A percentile compares a stretch with the other conserved stretches of the same genome.
These are phyloP conservation scores for Cryphonectria nitschkei DNA, from an alignment of 2,329 filamentous ascomycete genomes.

Conservation along the genomic window DNA sequence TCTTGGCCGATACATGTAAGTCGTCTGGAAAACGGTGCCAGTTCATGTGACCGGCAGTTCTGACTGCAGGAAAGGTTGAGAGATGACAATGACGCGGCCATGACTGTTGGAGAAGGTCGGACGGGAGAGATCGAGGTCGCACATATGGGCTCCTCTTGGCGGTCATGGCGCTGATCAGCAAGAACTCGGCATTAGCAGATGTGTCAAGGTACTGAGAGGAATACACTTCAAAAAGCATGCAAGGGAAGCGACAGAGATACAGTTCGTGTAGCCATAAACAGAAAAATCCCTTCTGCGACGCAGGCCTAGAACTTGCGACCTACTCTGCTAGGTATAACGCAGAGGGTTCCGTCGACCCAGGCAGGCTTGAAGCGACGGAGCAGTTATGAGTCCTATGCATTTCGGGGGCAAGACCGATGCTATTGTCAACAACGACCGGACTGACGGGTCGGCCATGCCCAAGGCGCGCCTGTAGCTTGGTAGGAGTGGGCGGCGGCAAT, in stretches of 20 bases:
- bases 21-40: background rate
- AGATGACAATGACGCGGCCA: background rate
- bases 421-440: background rate
- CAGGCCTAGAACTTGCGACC: background rate
- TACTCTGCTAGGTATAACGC: background rate
- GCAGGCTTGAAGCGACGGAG: background rate
- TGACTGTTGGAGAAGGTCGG: background rate
- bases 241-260: too few relatives aligned
- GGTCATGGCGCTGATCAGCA: background rate
- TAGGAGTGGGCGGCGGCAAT: background rate
- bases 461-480: background rate
- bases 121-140: background rate
- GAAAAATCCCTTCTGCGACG: background rate
- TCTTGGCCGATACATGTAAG: background rate
- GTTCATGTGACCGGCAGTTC: background rate
- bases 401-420: background rate
- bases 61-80: background rate
- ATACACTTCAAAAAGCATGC: too few relatives aligned
- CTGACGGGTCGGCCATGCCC: too few relatives aligned
- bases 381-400: background rate
- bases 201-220: background rate
- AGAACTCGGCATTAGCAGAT: background rate
- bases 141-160: background rate
- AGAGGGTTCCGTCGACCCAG: background rate
- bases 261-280: background rate